Base-by-base conservation (phyloP, 2,329 filamentous ascomycete species). In the Dendryphion nanum region DNA sequence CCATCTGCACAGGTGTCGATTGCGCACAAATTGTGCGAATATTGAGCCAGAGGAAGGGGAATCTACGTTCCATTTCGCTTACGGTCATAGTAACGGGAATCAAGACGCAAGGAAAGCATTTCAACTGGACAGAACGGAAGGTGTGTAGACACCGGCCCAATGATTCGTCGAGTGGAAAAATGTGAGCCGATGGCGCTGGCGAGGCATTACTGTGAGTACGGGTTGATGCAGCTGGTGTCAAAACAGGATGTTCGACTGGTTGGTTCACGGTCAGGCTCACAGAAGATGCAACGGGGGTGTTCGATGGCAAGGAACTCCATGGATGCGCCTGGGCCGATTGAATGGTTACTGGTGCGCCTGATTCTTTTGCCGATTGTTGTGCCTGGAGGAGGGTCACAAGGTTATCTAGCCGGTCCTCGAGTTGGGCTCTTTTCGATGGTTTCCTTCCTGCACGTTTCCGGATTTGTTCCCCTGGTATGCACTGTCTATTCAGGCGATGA, bases 391-490 rank as follows among this genome's bases (percentile, higher is more conserved):
- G 24, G 1, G 53, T 43, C 4, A 61, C 59, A 2, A 64, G 34
- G 28, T 53, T 53, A 30, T 61, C 52, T 7, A 64, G 42, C 16
- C 60, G 63, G 8, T 62, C 56, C 30, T 64, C 61, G 4, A 64
- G 35, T 17, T 49, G 43, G 4, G 47, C 41, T 10, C 44, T 49
- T 23, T 33, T 18, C 2, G 31, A 16, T 14, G 44, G 29, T 23
- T 34, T 48, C 13, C 23, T 15, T 10, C 38, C 35, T 8, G 23
- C n/a, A 21, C 43, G 35, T 23, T 45, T 45, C 8, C 52, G 44
- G 12, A 46, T 29, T 18, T 33, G 38, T 4, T 33, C 28, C 16
- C 45, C 41, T 4, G 47, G 44, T 12, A 45, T 33, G 16, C 52
- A 53, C 14, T 51, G 47, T 41, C 51, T 55, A 7, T 29, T 33